phyloP scores from a whole-genome alignment of 140 eudicot genomes.

The Cichorium intybus region DNA sequence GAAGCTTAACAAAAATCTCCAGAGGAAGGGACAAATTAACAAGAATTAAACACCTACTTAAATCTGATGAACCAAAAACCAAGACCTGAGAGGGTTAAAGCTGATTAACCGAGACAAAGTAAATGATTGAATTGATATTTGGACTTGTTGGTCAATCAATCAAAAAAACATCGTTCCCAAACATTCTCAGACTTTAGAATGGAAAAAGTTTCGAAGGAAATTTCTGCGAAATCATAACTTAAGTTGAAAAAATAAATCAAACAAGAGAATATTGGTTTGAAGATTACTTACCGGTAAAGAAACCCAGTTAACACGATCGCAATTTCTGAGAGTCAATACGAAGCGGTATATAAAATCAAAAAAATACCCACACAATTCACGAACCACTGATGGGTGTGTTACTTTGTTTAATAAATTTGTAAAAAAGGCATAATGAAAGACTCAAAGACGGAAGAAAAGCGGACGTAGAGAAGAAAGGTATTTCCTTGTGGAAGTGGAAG shows the following conservation, averaged over 20 bases:
- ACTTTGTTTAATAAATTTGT: background rate
- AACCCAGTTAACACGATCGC: background rate
- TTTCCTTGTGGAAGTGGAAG: background rate
- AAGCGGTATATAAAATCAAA: background rate
- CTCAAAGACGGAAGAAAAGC: background rate
- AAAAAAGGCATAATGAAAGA: background rate
- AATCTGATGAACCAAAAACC: slow-evolving; percentile 16
- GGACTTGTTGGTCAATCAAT: slow-evolving; percentile 6
- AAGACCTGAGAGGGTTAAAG: background rate
- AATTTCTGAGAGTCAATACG: background rate
- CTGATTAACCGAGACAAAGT: slow-evolving; percentile 1
- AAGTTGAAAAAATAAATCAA: background rate
- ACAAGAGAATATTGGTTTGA: background rate
- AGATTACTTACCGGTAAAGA: background rate
- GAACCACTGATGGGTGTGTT: background rate
- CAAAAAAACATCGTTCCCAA: background rate
- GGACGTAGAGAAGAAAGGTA: background rate
- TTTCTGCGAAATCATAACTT: background rate
- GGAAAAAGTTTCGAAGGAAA: background rate
- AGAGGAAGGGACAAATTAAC: background rate
- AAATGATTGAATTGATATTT: background rate
- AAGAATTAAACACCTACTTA: background rate
- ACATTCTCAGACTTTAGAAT: background rate
- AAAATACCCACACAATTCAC: background rate
- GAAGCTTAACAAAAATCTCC: background rate